Evolutionary conservation across 2,329 filamentous ascomycete species (phyloP), one percentile per base, ranked within the genome.

Genomic region (Magnaporthiopsis poae): DNA sequence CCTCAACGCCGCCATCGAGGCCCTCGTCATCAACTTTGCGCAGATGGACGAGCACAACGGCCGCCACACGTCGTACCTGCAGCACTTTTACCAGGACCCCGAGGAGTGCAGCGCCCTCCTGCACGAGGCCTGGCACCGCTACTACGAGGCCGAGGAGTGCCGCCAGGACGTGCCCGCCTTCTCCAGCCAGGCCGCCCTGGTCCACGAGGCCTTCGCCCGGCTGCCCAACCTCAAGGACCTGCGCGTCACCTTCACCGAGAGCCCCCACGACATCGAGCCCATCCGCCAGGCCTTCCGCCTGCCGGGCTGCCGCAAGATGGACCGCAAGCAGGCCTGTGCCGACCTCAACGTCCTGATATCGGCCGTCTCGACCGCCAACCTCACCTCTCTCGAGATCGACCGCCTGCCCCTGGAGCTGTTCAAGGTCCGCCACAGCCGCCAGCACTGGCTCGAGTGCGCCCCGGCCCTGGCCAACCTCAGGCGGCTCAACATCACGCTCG

Each of bases 11-110:
- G 76, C 74, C 67, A 79, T 84, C 71, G 74, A 75, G 35, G 76
- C 78, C 27, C 72, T 82, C 68, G 79, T 77, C 67, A 77, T 83
- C 71, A 81, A 81, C 71, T 76, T 83, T 65, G 74, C 78, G 66
- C 76, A 78, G 63, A 69, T 81, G 61, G 75, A 79, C 68, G 76
- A 77, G 66, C 78, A 79, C 66, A 76, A 76, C 68, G 77, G 76
- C 67, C 75, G 76, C 66, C 74, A 77, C 67, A 70, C 72, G 27
- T 73, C 73, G 9, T 75, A 72, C 69, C 73, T 75, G 66, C 74
- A 78, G 67, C 76, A 78, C 66, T 80, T 76, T 71, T 70, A 76
- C 29, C 71, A 74, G 66, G 74, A 76, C 64, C 76, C 75, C 52
- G 77, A 78, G 68, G 74, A 77, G 64, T 76, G 74, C 62, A 72